A percentile compares a stretch with the other conserved stretches of the same genome.
Evolutionary conservation across 306 rosid genomes (phyloP).

Genomic region (Glycine tomentella): DNA sequence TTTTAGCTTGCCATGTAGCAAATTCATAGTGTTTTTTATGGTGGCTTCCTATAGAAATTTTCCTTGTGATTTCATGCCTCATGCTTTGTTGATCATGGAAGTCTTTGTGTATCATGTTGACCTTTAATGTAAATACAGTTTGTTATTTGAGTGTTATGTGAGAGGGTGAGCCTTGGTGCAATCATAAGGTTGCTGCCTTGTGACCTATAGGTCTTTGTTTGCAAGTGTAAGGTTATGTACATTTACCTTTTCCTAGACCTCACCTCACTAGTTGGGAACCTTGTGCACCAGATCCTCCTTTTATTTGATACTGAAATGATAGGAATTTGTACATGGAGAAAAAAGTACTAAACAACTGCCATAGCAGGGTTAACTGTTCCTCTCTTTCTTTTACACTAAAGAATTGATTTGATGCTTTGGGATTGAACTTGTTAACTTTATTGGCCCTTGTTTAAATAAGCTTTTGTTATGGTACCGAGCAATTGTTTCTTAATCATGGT

Average conservation of each 20-base stretch:
- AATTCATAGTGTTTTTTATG: too few relatives aligned
- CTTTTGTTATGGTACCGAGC: slow-evolving; percentile 1
- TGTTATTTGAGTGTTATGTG: neutral
- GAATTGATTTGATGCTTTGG: neutral
- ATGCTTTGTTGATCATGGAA: slow-evolving; percentile 24
- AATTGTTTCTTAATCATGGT: slow-evolving; percentile 20
- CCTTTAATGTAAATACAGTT: neutral
- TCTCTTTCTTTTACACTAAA: neutral
- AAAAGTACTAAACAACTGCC: neutral
- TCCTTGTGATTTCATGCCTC: neutral
- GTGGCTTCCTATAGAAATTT: neutral
- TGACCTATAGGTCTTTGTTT: too few relatives aligned
- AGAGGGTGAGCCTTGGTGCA: neutral
- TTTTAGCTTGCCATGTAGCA: too few relatives aligned
- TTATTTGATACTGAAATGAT: slow-evolving; percentile 16
- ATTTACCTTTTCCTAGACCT: too few relatives aligned
- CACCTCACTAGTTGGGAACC: too few relatives aligned
- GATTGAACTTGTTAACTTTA: neutral
- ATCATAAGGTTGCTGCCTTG: neutral
- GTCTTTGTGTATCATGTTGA: neutral
- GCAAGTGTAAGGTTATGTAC: too few relatives aligned
- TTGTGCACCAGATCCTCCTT: neutral
- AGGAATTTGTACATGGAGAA: neutral
- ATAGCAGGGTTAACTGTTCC: neutral
- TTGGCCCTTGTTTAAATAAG: neutral